A percentile compares a stretch with the other conserved stretches of the same genome.
These are phyloP conservation scores for Shiraia sp. DNA, from an alignment of 2,329 filamentous ascomycete genomes.

Conservation along the genomic window DNA sequence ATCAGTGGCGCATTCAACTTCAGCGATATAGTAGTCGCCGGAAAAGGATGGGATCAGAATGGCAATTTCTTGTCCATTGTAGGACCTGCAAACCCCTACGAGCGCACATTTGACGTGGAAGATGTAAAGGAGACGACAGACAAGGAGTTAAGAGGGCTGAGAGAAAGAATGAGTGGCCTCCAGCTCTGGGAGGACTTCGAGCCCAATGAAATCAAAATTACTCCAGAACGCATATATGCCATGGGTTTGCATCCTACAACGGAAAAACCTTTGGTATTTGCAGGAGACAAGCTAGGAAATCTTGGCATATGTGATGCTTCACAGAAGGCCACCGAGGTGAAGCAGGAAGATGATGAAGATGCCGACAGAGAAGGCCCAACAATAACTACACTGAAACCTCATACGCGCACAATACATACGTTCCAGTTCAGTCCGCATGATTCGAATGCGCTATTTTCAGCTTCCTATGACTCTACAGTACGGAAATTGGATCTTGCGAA, in stretches of 20 bases:
- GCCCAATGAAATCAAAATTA: conserved; percentile 61
- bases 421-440: conserved; percentile 78
- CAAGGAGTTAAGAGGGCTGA: conserved; percentile 71
- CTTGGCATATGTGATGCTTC: conserved; percentile 90
- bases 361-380: conserved; percentile 69
- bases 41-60: conserved; percentile 72
- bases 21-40: conserved; percentile 77
- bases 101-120: conserved; percentile 83
- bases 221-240: conserved; percentile 60
- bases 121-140: conserved; percentile 80
- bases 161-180: conserved; percentile 76
- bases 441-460: conserved; percentile 75
- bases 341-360: conserved; percentile 66
- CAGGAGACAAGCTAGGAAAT: conserved; percentile 90
- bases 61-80: conserved; percentile 69
- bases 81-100: conserved; percentile 76
- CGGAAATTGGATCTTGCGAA: conserved; percentile 82
- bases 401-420: conserved; percentile 83
- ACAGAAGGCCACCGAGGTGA: conserved; percentile 61
- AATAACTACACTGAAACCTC: conserved; percentile 89
- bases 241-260: conserved; percentile 86
- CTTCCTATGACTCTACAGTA: conserved; percentile 92
- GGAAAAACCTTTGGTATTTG: conserved; percentile 87
- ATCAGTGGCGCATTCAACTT: conserved; percentile 72
- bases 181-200: conserved; percentile 82